Evolutionary conservation across 1,284 basidiomycete species (phyloP).

Genomic region (Sphagnurus paluster): DNA sequence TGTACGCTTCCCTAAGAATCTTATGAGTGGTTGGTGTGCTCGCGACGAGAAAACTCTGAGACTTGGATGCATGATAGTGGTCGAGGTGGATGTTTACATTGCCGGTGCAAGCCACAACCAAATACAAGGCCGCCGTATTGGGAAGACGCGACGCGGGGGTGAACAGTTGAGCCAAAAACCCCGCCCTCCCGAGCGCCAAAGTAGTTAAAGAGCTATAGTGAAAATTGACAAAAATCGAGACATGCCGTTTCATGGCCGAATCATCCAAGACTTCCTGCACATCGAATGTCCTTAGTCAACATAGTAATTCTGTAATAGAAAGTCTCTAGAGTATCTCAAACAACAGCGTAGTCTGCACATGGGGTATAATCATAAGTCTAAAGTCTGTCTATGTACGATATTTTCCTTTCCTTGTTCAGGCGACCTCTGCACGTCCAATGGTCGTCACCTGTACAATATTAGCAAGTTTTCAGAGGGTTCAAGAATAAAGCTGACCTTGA

Average conservation of each 20-base stretch:
- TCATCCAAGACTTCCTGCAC: too few species aligned
- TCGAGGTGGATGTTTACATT: constrained; percentile 1
- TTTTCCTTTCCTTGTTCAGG: too few species aligned
- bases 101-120: too few species aligned
- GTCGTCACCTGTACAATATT: constrained; percentile 17
- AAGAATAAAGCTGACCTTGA: constrained; percentile 66
- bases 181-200: too few species aligned
- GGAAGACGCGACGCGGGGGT: too few species aligned
- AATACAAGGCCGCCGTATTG: too few species aligned
- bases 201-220: too few species aligned
- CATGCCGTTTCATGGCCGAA: too few species aligned
- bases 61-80: constrained; percentile 45
- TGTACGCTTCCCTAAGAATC: constrained; percentile 73
- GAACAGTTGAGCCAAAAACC: too few species aligned
- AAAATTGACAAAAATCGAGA: too few species aligned
- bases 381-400: too few species aligned
- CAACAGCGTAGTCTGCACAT: constrained; percentile 8
- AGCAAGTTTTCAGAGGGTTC: not conserved
- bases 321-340: constrained; percentile 13
- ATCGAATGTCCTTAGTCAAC: too few species aligned
- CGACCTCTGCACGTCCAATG: constrained; percentile 17
- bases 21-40: constrained; percentile 69
- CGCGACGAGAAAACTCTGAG: constrained; percentile 41
- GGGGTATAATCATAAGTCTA: constrained; percentile 12
- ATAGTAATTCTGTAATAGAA: constrained; percentile 3